Evolutionary conservation across 2,329 filamentous ascomycete species (phyloP), one percentile per base, ranked within the genome.

Genomic region (Zopfia rhizophila): DNA sequence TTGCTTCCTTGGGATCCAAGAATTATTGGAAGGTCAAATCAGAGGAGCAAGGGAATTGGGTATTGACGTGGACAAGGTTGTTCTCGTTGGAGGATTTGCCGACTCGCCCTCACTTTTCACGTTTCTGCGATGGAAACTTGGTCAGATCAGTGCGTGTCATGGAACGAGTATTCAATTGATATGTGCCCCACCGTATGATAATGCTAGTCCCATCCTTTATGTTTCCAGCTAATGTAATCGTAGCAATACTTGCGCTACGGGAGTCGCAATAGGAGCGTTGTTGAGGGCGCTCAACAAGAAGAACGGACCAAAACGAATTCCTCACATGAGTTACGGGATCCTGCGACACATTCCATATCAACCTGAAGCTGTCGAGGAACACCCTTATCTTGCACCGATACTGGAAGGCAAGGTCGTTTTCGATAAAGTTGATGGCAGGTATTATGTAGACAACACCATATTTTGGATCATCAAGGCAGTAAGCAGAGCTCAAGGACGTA

Each of bases 381-480:
- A n/a, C n/a, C n/a, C n/a, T n/a, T n/a, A n/a, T n/a, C n/a, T n/a
- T n/a, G n/a, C n/a, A n/a, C n/a, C n/a, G n/a, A n/a, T n/a, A n/a
- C n/a, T n/a, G n/a, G n/a, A n/a, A n/a, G n/a, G n/a, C n/a, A n/a
- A n/a, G n/a, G n/a, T n/a, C n/a, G n/a, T n/a, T n/a, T n/a, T n/a
- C 7, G 39, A 50, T 16, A n/a, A 21, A n/a, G 11, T 29, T 7
- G 41, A 47, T 7, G 38, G 32, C 11, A 10, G 29, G 6, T 7
- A 25, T 11, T 41, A 46, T 14, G 30, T 56, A 7, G 22, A 30
- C 12, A n/a, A 51, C 5, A 54, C 54, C 11, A 47, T 60, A 16
- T 8, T 24, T 3, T 58, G 52, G 52, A n/a, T 56, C 6, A 49
- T 60, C 8, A 58, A 60, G 36, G 41, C 28, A 22, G 54, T 55